Percentiles rank a stretch among this genome's conserved stretches.
phyloP scores from a whole-genome alignment of 1,284 basidiomycete genomes.

The Heimioporus punctisporus region DNA sequence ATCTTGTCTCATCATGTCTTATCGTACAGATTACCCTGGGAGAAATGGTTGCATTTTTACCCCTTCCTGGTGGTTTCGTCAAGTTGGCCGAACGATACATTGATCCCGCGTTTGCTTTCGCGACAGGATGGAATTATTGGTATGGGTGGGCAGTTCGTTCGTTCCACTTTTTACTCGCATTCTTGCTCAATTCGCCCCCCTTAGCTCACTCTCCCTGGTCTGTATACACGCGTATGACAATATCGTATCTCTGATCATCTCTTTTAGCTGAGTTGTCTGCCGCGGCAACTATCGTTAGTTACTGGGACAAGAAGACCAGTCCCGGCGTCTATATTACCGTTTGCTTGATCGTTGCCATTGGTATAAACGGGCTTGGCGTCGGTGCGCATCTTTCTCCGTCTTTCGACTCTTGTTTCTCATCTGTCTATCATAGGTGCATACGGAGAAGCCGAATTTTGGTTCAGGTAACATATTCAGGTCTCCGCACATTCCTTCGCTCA shows the following conservation, averaged over 20 bases:
- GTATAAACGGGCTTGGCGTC: constrained; percentile 61
- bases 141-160: constrained; percentile 59
- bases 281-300: constrained; percentile 62
- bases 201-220: constrained; percentile 31
- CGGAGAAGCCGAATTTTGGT: constrained; percentile 57
- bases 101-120: constrained; percentile 67
- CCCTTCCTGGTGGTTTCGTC: constrained; percentile 63
- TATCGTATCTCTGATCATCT: constrained; percentile 1
- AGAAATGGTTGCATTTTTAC: constrained; percentile 38
- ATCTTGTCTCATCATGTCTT: background rate
- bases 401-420: background rate
- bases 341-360: constrained; percentile 59
- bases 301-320: constrained; percentile 55
- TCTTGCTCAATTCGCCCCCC: background rate
- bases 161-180: background rate
- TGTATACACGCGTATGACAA: background rate
- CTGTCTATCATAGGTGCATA: constrained; percentile 35
- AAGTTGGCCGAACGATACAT: constrained; percentile 70
- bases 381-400: constrained; percentile 28
- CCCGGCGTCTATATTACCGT: constrained; percentile 67
- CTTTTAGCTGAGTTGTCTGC: constrained; percentile 60
- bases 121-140: constrained; percentile 73
- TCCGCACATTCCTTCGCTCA: too few species aligned
- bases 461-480: constrained; percentile 24
- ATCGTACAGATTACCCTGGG: constrained; percentile 32